Evolutionary conservation across 2,329 filamentous ascomycete species (phyloP).

Genomic region (Talaromyces sp.): DNA sequence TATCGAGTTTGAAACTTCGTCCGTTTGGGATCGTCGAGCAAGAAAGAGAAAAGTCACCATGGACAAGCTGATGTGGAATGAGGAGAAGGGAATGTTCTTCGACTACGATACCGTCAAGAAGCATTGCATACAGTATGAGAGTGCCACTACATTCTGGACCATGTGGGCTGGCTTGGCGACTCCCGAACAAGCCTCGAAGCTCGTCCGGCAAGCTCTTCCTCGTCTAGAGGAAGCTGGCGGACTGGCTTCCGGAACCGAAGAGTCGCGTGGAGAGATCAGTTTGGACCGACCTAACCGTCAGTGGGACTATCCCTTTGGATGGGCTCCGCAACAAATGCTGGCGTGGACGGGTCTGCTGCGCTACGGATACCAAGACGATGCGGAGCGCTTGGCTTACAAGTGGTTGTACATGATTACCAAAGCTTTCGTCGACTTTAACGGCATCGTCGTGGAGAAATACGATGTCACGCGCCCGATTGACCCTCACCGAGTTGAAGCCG

Average conservation of each 20-base stretch:
- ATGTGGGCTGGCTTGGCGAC: slow-evolving; percentile 91
- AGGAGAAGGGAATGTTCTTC: slow-evolving; percentile 91
- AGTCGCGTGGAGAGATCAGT: slow-evolving; percentile 75
- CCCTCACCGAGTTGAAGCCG: slow-evolving; percentile 89
- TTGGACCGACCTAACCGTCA: slow-evolving; percentile 87
- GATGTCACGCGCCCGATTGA: slow-evolving; percentile 88
- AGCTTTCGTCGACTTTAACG: slow-evolving; percentile 97
- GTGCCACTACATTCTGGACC: slow-evolving; percentile 91
- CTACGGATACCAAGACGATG: slow-evolving; percentile 88
- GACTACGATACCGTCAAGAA: slow-evolving; percentile 88
- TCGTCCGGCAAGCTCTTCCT: slow-evolving; percentile 78
- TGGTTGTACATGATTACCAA: slow-evolving; percentile 99
- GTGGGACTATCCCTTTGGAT: slow-evolving; percentile 98
- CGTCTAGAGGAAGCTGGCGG: slow-evolving; percentile 86
- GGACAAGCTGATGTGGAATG: slow-evolving; percentile 92
- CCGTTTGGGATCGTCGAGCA: slow-evolving; percentile 84
- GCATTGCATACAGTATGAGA: slow-evolving; percentile 79
- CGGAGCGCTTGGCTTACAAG: slow-evolving; percentile 85
- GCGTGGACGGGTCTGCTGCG: slow-evolving; percentile 90
- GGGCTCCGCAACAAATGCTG: slow-evolving; percentile 97
- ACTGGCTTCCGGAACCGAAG: slow-evolving; percentile 81
- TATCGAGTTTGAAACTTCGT: slow-evolving; percentile 73
- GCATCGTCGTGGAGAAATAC: slow-evolving; percentile 98
- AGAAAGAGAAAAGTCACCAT: slow-evolving; percentile 79
- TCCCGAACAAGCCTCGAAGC: slow-evolving; percentile 76